A percentile compares a stretch with the other conserved stretches of the same genome.
phyloP scores from a whole-genome alignment of 768 basidiomycete genomes.

The Serpula lacrymans region DNA sequence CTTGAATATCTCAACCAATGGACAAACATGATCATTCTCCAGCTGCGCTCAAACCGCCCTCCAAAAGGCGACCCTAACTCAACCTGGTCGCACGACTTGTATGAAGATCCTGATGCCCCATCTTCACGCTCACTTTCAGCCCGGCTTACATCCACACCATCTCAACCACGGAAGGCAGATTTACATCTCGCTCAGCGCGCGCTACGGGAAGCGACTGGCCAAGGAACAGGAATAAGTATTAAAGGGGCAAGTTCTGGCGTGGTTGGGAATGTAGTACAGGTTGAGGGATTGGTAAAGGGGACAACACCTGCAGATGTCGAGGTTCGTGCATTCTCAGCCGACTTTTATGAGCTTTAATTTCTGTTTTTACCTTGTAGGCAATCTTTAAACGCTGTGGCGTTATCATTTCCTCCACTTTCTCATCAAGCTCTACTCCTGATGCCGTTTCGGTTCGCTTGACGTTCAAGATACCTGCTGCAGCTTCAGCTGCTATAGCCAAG shows the following conservation, averaged over 20 bases:
- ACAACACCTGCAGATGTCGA: conserved; percentile 83
- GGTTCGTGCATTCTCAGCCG: conserved; percentile 9
- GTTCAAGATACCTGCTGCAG: conserved; percentile 62
- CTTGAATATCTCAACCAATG: not conserved
- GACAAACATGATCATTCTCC: not conserved
- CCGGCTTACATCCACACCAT: conserved; percentile 45
- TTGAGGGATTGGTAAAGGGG: conserved; percentile 68
- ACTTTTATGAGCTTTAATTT: not conserved
- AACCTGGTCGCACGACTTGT: conserved; percentile 73
- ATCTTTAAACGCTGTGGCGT: conserved; percentile 81
- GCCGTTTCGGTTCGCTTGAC: conserved; percentile 66
- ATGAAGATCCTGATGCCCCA: conserved; percentile 51
- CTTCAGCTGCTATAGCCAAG: conserved; percentile 63
- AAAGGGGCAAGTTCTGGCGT: conserved; percentile 60
- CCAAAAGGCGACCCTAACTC: conserved; percentile 66
- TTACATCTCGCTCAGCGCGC: conserved; percentile 58
- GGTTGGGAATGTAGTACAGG: conserved; percentile 67
- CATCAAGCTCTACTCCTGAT: conserved; percentile 13
- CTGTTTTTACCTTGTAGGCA: conserved; percentile 33
- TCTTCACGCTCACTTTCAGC: conserved; percentile 56
- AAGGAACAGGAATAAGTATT: conserved; percentile 46
- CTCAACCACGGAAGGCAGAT: conserved; percentile 48
- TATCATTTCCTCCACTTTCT: conserved; percentile 42
- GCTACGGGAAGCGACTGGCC: conserved; percentile 54
- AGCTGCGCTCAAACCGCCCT: conserved; percentile 45